A percentile compares a stretch with the other conserved stretches of the same genome.
Conservation (phyloP, 2,329 filamentous ascomycete genomes). For the Fusarium xyrophilum region DNA sequence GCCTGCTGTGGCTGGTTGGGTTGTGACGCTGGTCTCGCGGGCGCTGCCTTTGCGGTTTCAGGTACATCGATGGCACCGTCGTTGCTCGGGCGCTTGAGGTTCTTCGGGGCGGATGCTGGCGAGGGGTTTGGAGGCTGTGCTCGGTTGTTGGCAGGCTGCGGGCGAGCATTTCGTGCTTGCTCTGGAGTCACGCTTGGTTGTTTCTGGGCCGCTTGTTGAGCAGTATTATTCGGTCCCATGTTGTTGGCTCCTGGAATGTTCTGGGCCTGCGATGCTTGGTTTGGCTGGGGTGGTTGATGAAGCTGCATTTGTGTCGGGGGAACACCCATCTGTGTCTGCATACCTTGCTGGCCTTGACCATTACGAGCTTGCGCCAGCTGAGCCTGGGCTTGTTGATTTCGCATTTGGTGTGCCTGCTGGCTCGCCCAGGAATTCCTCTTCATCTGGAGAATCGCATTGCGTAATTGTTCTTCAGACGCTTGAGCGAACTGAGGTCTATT, state of each 20-base stretch:
- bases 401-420: constrained; percentile 44
- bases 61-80: constrained; percentile 52
- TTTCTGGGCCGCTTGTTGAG: constrained; percentile 43
- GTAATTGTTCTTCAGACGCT: constrained; percentile 47
- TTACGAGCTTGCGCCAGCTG: constrained; percentile 46
- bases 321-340: constrained; percentile 51
- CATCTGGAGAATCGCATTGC: constrained; percentile 43
- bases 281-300: constrained; percentile 58
- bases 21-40: constrained; percentile 39
- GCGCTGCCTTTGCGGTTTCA: constrained; percentile 30
- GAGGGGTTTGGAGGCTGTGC: constrained; percentile 48
- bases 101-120: constrained; percentile 51
- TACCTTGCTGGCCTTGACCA: constrained; percentile 43
- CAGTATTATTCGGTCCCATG: constrained; percentile 52
- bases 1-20: constrained; percentile 30
- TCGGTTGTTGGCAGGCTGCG: constrained; percentile 46
- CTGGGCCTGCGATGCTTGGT: constrained; percentile 48
- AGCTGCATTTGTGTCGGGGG: constrained; percentile 61
- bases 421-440: constrained; percentile 45
- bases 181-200: constrained; percentile 41
- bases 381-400: constrained; percentile 41
- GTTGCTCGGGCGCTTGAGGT: constrained; percentile 58
- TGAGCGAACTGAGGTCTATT: constrained; percentile 39
- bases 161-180: constrained; percentile 38
- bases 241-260: constrained; percentile 49